Evolutionary conservation across 805 yeast species (phyloP).

Genomic region (Millerozyma miso): DNA sequence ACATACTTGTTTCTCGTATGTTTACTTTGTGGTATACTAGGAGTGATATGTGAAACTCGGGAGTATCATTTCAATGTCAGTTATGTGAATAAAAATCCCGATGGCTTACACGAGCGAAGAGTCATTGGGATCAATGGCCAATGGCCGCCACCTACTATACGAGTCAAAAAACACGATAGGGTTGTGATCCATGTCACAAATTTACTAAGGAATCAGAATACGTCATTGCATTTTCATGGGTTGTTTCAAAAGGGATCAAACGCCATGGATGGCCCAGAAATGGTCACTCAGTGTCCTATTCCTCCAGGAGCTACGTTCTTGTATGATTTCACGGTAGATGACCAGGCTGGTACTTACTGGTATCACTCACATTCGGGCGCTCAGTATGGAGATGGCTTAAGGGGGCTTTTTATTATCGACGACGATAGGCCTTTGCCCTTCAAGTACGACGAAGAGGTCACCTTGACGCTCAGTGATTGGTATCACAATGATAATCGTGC

Average conservation of each 20-base stretch:
- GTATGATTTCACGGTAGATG: slow-evolving; percentile 35
- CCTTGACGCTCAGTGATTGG: slow-evolving; percentile 77
- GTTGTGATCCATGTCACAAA: slow-evolving; percentile 35
- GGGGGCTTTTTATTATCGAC: slow-evolving; percentile 65
- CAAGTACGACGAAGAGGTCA: slow-evolving; percentile 70
- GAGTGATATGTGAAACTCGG: slow-evolving; percentile 24
- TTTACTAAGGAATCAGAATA: slow-evolving; percentile 27
- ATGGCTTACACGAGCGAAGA: slow-evolving; percentile 46
- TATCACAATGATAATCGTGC: slow-evolving; percentile 63
- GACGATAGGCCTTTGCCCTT: slow-evolving; percentile 22
- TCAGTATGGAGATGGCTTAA: slow-evolving; percentile 74
- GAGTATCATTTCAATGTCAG: slow-evolving; percentile 31
- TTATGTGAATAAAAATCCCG: slow-evolving; percentile 50
- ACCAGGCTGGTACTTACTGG: slow-evolving; percentile 49
- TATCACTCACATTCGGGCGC: slow-evolving; percentile 76
- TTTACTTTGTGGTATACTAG: background rate
- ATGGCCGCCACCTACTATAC: slow-evolving; percentile 42
- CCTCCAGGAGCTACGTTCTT: slow-evolving; percentile 35
- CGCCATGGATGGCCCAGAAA: slow-evolving; percentile 44
- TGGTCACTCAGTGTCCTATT: slow-evolving; percentile 45
- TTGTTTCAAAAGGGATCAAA: slow-evolving; percentile 35
- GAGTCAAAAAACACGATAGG: slow-evolving; percentile 37
- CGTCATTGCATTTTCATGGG: slow-evolving; percentile 45
- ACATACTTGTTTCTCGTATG: background rate
- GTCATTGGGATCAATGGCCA: slow-evolving; percentile 55